Base-by-base conservation (phyloP, 768 basidiomycete species). In the Kwoniella newhampshirensis region DNA sequence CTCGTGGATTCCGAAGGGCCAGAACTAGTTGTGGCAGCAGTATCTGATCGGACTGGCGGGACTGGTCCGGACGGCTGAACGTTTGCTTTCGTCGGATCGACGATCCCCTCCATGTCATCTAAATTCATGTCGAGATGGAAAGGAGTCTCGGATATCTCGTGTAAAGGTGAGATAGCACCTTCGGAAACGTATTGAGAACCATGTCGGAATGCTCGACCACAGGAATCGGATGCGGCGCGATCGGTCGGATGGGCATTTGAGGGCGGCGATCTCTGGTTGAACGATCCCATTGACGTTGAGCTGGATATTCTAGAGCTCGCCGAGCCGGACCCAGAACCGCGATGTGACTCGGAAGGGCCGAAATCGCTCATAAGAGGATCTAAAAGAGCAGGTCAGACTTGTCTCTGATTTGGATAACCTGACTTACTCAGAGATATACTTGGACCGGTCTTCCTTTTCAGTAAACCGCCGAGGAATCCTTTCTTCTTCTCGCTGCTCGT, bases 21-120 rank as follows among this genome's bases (percentile, higher is more conserved):
- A 25, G 44, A 48, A 4, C 42, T 27, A 25, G 28, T 47, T 13
- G 49, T 32, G 17, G 5, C 13, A 17, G 27, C 44, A 15, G 30
- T 18, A 20, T 35, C 36, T 21, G 39, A 41, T 40, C 39, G 35
- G 41, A 42, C 51, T 17, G 54, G 18, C 9, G 44, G 42, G 11
- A 30, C 49, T 13, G 56, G 50, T n/a, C 50, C 43, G 18, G 41
- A 17, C 3, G 57, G 57, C 6, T 46, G 54, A 18, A 51, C 57
- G 43, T 55, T 59, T n/a, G 60, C 60, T 27, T 57, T 40, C 9
- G 61, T 57, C 11, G 60, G 76, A 73, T 91, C 80, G 60, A 94
- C 78, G 68, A 96, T 91, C 5, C 87, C 92, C 36, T 88, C 86
- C 82, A 96, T 91, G 48, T 83, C 77, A 9, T 86, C 82, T 41